Base-by-base conservation (phyloP, 345 rosid genomes). In the Citrus unshiu region DNA sequence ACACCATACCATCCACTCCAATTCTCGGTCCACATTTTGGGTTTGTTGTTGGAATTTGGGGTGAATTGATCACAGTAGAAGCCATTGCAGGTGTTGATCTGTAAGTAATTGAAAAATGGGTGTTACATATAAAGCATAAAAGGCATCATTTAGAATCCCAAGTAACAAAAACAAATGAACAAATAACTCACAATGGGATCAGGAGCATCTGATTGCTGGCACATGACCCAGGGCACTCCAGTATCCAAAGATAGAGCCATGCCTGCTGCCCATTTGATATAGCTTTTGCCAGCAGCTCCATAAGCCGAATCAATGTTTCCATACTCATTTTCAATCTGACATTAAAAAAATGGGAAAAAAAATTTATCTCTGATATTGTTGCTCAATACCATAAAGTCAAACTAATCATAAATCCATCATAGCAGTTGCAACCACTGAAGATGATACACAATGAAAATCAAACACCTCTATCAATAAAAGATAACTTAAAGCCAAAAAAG, bases 201-300 rank as follows among this genome's bases (percentile, higher is more conserved):
- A 83, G 99, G 98, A 76, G 98, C 99, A 84, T 95, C 92, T 43
- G 68, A 74, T 89, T 93, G 99, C 79, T 95, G 97, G 83, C 99
- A 95, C 99, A 93, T 93, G 78, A 93, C 96, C 99, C 99, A 95
- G 27, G 99, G 99, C 49, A 95, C 98, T 9, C 97, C 98, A n/a
- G 97, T 95, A 78, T 89, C 86, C 70, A 90, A 72, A 70, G 98
- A 92, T 68, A 85, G 73, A 79, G 99, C 99, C 99, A 95, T 95
- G 49, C 85, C 77, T 75, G 99, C 99, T 77, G 98, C 90, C 99
- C 98, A 95, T 0, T 93, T 91, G 74, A 93, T 85, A 73, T 95
- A 93, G 46, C 89, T 79, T 77, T 92, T 91, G 27, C 81, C 99
- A 37, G 92, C 95, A 18, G 95, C 57, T 27, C 99, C 99, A 84